Evolutionary conservation across 2,329 filamentous ascomycete species (phyloP).

Genomic region (Sporothrix mexicana): DNA sequence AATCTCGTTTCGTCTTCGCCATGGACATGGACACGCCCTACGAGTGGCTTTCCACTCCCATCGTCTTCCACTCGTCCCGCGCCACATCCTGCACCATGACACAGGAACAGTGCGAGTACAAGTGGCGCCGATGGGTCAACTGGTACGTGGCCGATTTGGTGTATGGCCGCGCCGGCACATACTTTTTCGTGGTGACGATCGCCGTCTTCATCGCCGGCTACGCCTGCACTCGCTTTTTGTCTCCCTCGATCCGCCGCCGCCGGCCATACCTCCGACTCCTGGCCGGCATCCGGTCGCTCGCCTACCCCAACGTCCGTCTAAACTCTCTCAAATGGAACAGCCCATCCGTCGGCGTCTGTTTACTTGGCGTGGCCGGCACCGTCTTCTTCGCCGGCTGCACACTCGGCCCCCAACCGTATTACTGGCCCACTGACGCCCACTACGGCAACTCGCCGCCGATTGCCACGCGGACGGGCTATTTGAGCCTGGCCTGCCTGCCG

Average conservation of each 20-base stretch:
- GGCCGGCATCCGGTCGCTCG: background rate
- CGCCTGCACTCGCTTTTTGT: background rate
- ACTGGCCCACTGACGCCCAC: slow-evolving; percentile 55
- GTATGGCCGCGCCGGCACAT: slow-evolving; percentile 25
- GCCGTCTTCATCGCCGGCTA: slow-evolving; percentile 21
- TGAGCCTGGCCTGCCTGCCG: slow-evolving; percentile 55
- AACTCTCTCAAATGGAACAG: background rate
- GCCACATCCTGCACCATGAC: slow-evolving; percentile 46
- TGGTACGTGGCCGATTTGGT: slow-evolving; percentile 31
- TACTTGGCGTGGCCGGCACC: slow-evolving; percentile 9
- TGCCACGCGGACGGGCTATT: slow-evolving; percentile 58
- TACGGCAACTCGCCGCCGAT: slow-evolving; percentile 60
- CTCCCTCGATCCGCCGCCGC: background rate
- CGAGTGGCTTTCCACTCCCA: slow-evolving; percentile 50
- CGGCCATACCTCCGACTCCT: background rate
- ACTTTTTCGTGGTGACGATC: slow-evolving; percentile 29
- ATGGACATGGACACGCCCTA: slow-evolving; percentile 30
- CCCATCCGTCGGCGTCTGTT: slow-evolving; percentile 23
- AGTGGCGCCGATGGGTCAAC: slow-evolving; percentile 50
- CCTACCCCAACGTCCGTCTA: slow-evolving; percentile 2
- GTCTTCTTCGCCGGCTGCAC: slow-evolving; percentile 47
- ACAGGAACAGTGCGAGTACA: slow-evolving; percentile 53
- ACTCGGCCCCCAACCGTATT: slow-evolving; percentile 58
- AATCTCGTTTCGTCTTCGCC: background rate
- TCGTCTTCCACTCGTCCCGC: slow-evolving; percentile 50